Conservation (phyloP, 257 asterid species). For the Eustoma russellianum region DNA sequence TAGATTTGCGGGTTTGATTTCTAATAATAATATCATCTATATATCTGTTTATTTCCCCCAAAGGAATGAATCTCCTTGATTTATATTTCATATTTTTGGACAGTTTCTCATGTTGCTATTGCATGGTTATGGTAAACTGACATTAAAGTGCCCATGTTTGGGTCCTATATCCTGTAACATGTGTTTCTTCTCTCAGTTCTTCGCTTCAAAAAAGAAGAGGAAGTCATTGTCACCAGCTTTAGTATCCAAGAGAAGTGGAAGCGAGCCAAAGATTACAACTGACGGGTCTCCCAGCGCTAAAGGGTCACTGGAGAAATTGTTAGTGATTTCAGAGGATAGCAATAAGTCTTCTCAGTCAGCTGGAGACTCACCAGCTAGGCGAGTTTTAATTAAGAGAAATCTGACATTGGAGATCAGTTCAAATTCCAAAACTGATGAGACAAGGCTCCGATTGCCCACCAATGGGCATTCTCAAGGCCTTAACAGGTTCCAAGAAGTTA, state of each 20-base stretch:
- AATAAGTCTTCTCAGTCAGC: conserved; percentile 20
- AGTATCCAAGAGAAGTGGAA: conserved; percentile 44
- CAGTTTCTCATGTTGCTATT: background rate
- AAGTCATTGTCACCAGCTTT: conserved; percentile 55
- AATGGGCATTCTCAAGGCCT: conserved; percentile 18
- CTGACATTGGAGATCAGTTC: conserved; percentile 40
- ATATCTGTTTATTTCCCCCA: background rate
- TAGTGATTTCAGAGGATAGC: conserved; percentile 44
- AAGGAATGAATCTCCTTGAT: background rate
- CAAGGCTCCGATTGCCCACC: conserved; percentile 8
- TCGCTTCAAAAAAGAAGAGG: conserved; percentile 78
- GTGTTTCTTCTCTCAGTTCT: conserved; percentile 43
- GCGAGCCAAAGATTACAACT: conserved; percentile 35
- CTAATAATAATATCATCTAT: background rate
- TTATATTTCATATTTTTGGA: background rate
- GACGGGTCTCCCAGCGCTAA: conserved; percentile 65
- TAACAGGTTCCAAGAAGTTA: conserved; percentile 15
- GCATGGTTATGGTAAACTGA: background rate
- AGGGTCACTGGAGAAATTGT: conserved; percentile 47
- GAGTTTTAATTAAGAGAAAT: conserved; percentile 42
- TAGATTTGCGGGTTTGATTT: background rate
- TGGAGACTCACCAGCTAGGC: conserved; percentile 21
- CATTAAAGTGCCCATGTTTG: background rate
- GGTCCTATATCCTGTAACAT: background rate
- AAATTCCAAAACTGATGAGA: conserved; percentile 28